Conservation (phyloP, 495 filamentous ascomycete genomes). For the Aspergillus egyptiacus region DNA sequence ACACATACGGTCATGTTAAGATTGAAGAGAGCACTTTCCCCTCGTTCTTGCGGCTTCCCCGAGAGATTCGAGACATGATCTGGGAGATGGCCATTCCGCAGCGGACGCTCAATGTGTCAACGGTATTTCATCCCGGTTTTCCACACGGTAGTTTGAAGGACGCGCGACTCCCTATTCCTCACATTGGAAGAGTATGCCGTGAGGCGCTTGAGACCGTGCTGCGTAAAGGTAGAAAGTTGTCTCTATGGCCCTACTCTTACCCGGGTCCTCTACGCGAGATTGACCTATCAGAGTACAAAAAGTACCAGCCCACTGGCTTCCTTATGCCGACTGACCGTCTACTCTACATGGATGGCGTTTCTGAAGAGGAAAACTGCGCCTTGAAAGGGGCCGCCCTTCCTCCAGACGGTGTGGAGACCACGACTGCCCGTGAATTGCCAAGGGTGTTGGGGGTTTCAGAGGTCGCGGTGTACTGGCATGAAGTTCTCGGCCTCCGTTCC, state of each 20-base stretch:
- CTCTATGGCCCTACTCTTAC: neutral
- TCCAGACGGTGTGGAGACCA: neutral
- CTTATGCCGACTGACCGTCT: neutral
- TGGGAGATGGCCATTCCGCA: neutral
- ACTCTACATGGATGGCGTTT: neutral
- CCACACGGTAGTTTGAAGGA: too few species aligned
- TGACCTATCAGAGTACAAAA: neutral
- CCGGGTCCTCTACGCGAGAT: too few species aligned
- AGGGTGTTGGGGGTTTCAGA: neutral
- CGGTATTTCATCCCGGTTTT: neutral
- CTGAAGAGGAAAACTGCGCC: neutral
- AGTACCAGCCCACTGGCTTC: neutral
- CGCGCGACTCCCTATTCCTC: neutral
- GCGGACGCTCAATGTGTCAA: neutral
- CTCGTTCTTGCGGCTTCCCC: neutral
- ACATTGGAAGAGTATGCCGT: neutral
- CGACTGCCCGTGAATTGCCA: neutral
- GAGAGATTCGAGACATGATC: neutral
- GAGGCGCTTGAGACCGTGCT: neutral
- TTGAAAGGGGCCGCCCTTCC: neutral
- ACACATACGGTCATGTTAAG: neutral
- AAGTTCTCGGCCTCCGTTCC: neutral
- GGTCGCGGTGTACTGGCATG: neutral
- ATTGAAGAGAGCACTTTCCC: neutral
- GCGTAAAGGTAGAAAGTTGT: neutral